A percentile compares a stretch with the other conserved stretches of the same genome.
phyloP scores from a whole-genome alignment of 1,284 basidiomycete species.

The Microbotryum violaceum region DNA sequence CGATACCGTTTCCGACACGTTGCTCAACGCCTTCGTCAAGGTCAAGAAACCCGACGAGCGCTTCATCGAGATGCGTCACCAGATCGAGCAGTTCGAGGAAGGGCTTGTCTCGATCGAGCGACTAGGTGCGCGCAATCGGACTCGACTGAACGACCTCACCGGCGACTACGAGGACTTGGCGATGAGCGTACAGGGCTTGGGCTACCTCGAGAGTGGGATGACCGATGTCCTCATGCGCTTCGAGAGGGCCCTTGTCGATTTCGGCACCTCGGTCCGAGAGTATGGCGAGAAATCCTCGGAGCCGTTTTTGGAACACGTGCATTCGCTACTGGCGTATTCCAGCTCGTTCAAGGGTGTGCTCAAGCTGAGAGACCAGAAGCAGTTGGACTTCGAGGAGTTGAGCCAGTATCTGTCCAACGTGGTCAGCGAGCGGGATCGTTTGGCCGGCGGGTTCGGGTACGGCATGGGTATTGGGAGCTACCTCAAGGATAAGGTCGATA shows the following conservation, averaged over 20 bases:
- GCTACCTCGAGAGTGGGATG: slow-evolving; percentile 94
- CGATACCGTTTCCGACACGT: slow-evolving; percentile 89
- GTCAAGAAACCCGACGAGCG: slow-evolving; percentile 89
- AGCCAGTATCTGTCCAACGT: slow-evolving; percentile 89
- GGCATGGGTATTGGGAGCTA: slow-evolving; percentile 71
- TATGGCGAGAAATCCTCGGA: slow-evolving; percentile 56
- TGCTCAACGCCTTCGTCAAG: slow-evolving; percentile 88
- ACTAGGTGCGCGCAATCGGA: slow-evolving; percentile 44
- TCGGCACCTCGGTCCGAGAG: slow-evolving; percentile 39
- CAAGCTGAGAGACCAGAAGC: slow-evolving; percentile 93
- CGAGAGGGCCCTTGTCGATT: slow-evolving; percentile 87
- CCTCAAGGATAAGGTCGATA: slow-evolving; percentile 87
- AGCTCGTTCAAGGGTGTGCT: slow-evolving; percentile 82
- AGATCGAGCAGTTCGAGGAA: slow-evolving; percentile 91
- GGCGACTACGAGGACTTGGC: slow-evolving; percentile 96
- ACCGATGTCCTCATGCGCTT: slow-evolving; percentile 94
- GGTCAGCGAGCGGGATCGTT: slow-evolving; percentile 80
- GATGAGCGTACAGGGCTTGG: slow-evolving; percentile 88
- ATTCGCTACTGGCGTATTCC: slow-evolving; percentile 81
- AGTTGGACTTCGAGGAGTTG: slow-evolving; percentile 95
- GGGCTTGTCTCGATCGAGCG: slow-evolving; percentile 72
- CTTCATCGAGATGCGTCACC: slow-evolving; percentile 82
- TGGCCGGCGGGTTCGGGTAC: slow-evolving; percentile 57
- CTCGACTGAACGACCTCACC: slow-evolving; percentile 58
- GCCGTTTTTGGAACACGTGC: slow-evolving; percentile 77